Evolutionary conservation across 345 rosid species (phyloP), one percentile per base, ranked within the genome.

Genomic region (Eucalyptus marginata): DNA sequence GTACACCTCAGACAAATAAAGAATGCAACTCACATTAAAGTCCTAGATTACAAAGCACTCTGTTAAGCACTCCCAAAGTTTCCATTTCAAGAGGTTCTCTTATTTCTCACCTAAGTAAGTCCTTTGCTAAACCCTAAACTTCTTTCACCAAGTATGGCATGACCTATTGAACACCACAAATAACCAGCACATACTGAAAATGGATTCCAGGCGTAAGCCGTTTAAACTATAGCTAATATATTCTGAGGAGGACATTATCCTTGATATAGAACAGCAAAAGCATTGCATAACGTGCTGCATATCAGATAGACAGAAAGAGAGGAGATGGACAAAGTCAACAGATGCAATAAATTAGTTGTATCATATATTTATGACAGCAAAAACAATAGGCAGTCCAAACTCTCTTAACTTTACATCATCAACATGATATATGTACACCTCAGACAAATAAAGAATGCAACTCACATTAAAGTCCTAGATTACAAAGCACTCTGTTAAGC

Each of bases 231-330:
- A 8, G 80, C 80, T 68, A 71, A 56, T 68, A 79, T 43, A 56
- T 24, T 16, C 4, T 8, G 90, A 83, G 29, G 40, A 76, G 56
- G 51, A 51, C 49, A 64, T 20, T 80, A 88, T 71, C 13, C 20
- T 68, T 49, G 79, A 66, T 51, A 33, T 33, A 68, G 25, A 33
- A 12, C 22, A 33, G 80, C 44, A 33, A 68, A 68, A 33, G 80
- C 44, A 33, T 68, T 16, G 80, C 44, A 68, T 33, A 95, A 87
- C 51, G 91, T 92, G 92, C 98, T 96, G 94, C 89, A 90, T 49
- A 49, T 68, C 25, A 68, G 25, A 68, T 16, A 68, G 80, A 31
- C 36, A 64, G 76, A 64, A 64, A 66, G 80, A 68, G 80, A 62
- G 44, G 80, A 17, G 44, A 68, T 68, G 44, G 40, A 33, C 10